A percentile compares a stretch with the other conserved stretches of the same genome.
phyloP scores from a whole-genome alignment of 805 yeast species.

The Starmerella potacharoeniae region DNA sequence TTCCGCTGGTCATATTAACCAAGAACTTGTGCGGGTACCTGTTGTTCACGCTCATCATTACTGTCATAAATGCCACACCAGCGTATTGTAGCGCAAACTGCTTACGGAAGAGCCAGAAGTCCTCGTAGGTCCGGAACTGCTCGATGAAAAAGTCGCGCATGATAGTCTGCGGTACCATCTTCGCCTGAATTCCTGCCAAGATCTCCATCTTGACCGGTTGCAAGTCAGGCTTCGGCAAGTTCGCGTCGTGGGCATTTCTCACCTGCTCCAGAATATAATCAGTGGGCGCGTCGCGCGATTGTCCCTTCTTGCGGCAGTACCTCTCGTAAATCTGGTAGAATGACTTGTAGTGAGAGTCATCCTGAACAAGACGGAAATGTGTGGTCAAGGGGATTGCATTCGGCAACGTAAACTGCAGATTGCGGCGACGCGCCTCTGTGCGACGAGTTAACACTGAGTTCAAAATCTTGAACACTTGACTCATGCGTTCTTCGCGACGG shows the following conservation, averaged over 20 bases:
- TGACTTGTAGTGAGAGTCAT: constrained; percentile 63
- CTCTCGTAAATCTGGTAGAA: constrained; percentile 81
- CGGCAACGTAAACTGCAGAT: constrained; percentile 76
- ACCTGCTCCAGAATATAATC: constrained; percentile 74
- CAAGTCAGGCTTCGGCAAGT: constrained; percentile 85
- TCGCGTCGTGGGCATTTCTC: constrained; percentile 86
- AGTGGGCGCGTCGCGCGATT: constrained; percentile 80
- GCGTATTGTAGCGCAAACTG: constrained; percentile 94
- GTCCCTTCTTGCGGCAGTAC: constrained; percentile 59
- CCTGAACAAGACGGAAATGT: constrained; percentile 79
- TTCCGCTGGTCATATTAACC: constrained; percentile 70
- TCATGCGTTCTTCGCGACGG: constrained; percentile 88
- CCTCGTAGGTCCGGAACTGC: constrained; percentile 68
- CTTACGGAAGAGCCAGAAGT: constrained; percentile 93
- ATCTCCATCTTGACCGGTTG: constrained; percentile 85
- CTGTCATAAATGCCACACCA: constrained; percentile 80
- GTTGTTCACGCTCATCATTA: constrained; percentile 84
- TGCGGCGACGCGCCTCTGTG: constrained; percentile 79
- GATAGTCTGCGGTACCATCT: constrained; percentile 74
- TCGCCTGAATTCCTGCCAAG: constrained; percentile 75
- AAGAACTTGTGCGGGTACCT: constrained; percentile 91
- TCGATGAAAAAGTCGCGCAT: constrained; percentile 65
- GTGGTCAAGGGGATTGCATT: constrained; percentile 90
- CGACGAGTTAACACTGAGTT: constrained; percentile 68
- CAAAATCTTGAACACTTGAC: constrained; percentile 82